A percentile compares a stretch with the other conserved stretches of the same genome.
These are phyloP conservation scores for Triangularia verruculosa DNA, from an alignment of 2,329 filamentous ascomycete genomes.

Conservation along the genomic window DNA sequence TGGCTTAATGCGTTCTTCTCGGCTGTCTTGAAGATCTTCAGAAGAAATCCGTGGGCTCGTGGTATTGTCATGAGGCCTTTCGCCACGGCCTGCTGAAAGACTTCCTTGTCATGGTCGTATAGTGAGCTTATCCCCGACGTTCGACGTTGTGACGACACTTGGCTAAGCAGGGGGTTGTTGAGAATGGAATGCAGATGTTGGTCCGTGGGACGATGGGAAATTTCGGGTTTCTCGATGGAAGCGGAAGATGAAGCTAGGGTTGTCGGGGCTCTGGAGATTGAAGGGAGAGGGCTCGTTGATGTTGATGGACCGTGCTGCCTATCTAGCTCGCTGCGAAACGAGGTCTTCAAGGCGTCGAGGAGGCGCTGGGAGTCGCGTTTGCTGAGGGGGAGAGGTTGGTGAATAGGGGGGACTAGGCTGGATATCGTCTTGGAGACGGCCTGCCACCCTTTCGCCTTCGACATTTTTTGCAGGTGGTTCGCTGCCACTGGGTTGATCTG, in stretches of 20 bases:
- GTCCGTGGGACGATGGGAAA: slow-evolving; percentile 40
- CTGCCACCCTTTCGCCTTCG: slow-evolving; percentile 37
- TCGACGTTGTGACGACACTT: slow-evolving; percentile 32
- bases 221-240: neutral
- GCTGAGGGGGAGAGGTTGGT: slow-evolving; percentile 52
- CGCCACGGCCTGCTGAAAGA: slow-evolving; percentile 55
- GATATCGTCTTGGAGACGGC: slow-evolving; percentile 31
- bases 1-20: neutral
- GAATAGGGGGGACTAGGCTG: slow-evolving; percentile 43
- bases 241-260: neutral
- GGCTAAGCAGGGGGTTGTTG: slow-evolving; percentile 53
- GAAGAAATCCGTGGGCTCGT: slow-evolving; percentile 53
- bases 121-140: slow-evolving; percentile 11
- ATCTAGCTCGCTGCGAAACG: slow-evolving; percentile 58
- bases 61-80: slow-evolving; percentile 54
- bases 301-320: slow-evolving; percentile 47
- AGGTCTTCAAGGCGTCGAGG: slow-evolving; percentile 54
- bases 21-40: slow-evolving; percentile 45
- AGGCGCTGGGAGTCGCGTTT: slow-evolving; percentile 52
- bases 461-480: slow-evolving; percentile 27
- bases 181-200: slow-evolving; percentile 56
- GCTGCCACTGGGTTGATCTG: neutral
- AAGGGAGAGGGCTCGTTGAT: neutral
- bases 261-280: neutral
- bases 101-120: slow-evolving; percentile 46